Evolutionary conservation across 331 rosid genomes (phyloP).

Genomic region (Pyracantha coccinea): DNA sequence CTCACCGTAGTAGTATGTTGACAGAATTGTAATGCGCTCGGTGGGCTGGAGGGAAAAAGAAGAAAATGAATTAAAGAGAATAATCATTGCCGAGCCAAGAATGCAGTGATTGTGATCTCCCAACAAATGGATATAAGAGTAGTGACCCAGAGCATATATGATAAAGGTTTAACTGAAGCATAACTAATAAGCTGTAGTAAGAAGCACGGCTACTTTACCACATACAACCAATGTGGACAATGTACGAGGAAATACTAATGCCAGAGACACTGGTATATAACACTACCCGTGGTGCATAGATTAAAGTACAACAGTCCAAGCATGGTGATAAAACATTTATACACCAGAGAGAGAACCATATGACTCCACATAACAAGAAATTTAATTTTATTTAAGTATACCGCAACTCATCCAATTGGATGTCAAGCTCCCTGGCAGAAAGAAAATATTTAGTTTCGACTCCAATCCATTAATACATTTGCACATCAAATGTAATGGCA

Average conservation of each 20-base stretch:
- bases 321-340: background rate
- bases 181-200: background rate
- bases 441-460: background rate
- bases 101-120: too few species aligned
- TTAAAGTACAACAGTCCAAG: background rate
- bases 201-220: background rate
- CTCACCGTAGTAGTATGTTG: constrained; percentile 90
- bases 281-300: too few species aligned
- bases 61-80: background rate
- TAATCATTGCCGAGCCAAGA: background rate
- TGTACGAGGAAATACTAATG: too few species aligned
- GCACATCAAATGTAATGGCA: background rate
- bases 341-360: background rate
- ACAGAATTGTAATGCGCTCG: constrained; percentile 75
- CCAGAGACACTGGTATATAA: too few species aligned
- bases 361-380: background rate
- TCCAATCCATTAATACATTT: background rate
- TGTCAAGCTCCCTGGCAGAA: background rate
- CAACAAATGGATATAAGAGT: too few species aligned
- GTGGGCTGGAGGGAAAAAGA: constrained; percentile 53
- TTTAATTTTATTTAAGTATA: background rate
- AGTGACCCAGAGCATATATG: too few species aligned
- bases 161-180: background rate
- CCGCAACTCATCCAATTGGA: background rate
- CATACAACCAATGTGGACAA: background rate